Conservation (phyloP, 805 yeast species). For the Torulaspora gathmanii region DNA sequence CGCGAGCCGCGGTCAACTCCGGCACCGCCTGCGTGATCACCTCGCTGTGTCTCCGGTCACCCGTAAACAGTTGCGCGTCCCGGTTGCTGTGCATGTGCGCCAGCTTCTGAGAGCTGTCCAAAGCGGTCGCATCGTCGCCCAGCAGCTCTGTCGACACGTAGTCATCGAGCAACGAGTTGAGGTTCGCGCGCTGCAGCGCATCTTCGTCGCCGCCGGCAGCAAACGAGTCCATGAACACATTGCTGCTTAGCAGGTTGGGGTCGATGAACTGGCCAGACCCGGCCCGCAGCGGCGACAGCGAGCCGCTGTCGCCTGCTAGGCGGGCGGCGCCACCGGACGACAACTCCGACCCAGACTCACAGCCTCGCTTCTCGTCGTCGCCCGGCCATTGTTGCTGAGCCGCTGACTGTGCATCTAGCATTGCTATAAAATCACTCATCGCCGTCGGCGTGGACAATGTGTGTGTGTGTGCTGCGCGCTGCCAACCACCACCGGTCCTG, state of each 20-base stretch:
- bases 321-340: slow-evolving; percentile 2
- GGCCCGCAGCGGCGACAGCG: slow-evolving; percentile 11
- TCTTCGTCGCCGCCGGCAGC: slow-evolving; percentile 1
- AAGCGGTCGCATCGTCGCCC: slow-evolving; percentile 4
- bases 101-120: background rate
- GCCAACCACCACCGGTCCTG: background rate
- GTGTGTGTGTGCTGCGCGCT: slow-evolving; percentile 5
- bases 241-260: slow-evolving; percentile 19
- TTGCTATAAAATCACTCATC: slow-evolving; percentile 29
- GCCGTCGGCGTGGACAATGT: slow-evolving; percentile 23
- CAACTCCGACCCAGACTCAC: slow-evolving; percentile 10
- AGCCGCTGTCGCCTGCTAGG: slow-evolving; percentile 6
- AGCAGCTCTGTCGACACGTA: slow-evolving; percentile 14
- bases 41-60: slow-evolving; percentile 24
- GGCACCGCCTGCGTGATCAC: slow-evolving; percentile 18
- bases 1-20: slow-evolving; percentile 15
- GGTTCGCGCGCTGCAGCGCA: slow-evolving; percentile 5
- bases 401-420: slow-evolving; percentile 21
- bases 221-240: slow-evolving; percentile 16
- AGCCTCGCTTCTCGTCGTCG: background rate
- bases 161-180: slow-evolving; percentile 17
- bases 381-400: slow-evolving; percentile 7
- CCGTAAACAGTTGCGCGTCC: background rate
- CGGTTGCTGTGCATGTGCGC: slow-evolving; percentile 6
- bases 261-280: slow-evolving; percentile 15